These are phyloP conservation scores for Russula griseocarnosa DNA, from an alignment of 768 basidiomycete genomes.

Conservation along the genomic window DNA sequence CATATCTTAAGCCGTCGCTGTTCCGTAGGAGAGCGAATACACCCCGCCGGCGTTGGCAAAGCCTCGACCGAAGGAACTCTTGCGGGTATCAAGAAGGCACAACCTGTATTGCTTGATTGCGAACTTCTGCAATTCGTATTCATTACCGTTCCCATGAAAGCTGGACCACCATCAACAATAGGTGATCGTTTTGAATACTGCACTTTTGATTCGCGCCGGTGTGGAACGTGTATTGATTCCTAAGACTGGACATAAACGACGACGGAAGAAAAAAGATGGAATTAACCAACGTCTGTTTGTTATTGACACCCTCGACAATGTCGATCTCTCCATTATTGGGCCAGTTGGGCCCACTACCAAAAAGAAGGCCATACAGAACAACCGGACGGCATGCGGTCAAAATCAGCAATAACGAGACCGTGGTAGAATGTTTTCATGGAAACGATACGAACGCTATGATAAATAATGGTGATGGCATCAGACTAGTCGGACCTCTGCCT, in stretches of 20 bases:
- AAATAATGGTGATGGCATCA: background rate
- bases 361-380: background rate
- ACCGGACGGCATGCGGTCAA: conserved; percentile 17
- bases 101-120: background rate
- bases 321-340: conserved; percentile 33
- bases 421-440: background rate
- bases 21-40: conserved; percentile 1
- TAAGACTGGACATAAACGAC: background rate
- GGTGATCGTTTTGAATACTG: background rate
- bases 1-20: conserved; percentile 11
- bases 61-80: background rate
- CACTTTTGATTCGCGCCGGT: background rate
- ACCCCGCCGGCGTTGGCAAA: background rate
- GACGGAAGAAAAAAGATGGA: background rate
- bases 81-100: conserved; percentile 4
- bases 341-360: background rate
- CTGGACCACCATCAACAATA: background rate
- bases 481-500: background rate
- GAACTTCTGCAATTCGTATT: background rate
- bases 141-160: background rate
- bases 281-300: background rate
- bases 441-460: background rate
- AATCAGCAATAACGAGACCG: background rate
- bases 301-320: conserved; percentile 31
- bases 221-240: conserved; percentile 24